phyloP scores from a whole-genome alignment of 2,329 filamentous ascomycete species.

The Coniochaeta pulveracea region DNA sequence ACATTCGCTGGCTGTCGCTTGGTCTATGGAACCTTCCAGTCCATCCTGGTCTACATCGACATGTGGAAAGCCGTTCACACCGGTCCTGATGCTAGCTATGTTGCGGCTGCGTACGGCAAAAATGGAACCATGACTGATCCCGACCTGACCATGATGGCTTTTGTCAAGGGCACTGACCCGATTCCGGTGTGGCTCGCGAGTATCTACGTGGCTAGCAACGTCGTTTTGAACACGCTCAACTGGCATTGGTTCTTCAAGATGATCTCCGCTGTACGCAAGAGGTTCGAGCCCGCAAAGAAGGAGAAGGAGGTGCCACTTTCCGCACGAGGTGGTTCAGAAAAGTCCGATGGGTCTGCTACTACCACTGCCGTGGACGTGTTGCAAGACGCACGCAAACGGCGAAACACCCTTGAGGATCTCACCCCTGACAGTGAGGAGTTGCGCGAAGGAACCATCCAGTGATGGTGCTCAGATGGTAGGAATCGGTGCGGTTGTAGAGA shows the following conservation, averaged over 20 bases:
- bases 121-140: conserved; percentile 20
- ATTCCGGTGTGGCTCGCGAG: conserved; percentile 60
- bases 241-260: conserved; percentile 84
- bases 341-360: conserved; percentile 2
- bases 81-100: conserved; percentile 19
- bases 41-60: conserved; percentile 57
- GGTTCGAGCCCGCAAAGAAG: conserved; percentile 47
- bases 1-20: conserved; percentile 71
- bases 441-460: conserved; percentile 15
- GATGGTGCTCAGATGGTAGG: neutral
- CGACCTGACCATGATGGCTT: conserved; percentile 35
- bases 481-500: neutral
- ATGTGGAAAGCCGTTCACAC: conserved; percentile 48
- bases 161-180: conserved; percentile 32
- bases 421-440: conserved; percentile 16
- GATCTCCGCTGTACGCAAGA: conserved; percentile 66
- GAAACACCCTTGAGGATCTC: conserved; percentile 14
- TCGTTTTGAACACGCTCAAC: conserved; percentile 65
- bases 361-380: conserved; percentile 7
- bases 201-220: conserved; percentile 58
- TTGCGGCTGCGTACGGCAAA: conserved; percentile 20
- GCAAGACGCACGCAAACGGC: conserved; percentile 2
- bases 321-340: conserved; percentile 2
- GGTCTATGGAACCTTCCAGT: conserved; percentile 66
- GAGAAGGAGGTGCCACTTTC: conserved; percentile 13